phyloP scores from a whole-genome alignment of 495 filamentous ascomycete species.

The Collariella sp. region DNA sequence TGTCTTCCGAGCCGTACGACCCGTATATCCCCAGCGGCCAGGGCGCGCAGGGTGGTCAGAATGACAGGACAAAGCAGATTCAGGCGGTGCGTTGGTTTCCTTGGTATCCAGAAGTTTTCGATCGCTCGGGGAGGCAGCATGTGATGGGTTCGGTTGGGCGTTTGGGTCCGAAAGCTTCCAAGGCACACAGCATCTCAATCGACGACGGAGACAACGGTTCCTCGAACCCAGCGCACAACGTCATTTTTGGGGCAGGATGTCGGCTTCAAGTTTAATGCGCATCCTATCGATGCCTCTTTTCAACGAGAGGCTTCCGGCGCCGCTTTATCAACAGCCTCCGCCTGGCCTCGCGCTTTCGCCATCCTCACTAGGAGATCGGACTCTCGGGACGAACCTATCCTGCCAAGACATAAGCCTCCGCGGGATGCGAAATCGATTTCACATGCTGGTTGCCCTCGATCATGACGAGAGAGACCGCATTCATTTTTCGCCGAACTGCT shows the following conservation, averaged over 20 bases:
- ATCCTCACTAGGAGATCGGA: too few relatives aligned
- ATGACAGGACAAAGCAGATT: constrained; percentile 51
- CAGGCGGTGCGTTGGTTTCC: constrained; percentile 59
- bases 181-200: too few relatives aligned
- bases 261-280: too few relatives aligned
- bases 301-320: too few relatives aligned
- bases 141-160: neutral
- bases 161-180: neutral
- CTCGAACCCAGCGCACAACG: too few relatives aligned
- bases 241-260: too few relatives aligned
- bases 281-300: too few relatives aligned
- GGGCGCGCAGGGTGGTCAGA: constrained; percentile 35
- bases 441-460: neutral
- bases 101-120: constrained; percentile 4
- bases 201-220: too few relatives aligned
- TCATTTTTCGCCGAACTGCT: neutral
- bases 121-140: constrained; percentile 4
- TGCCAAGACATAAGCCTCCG: too few relatives aligned
- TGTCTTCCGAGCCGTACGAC: constrained; percentile 73
- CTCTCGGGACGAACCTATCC: too few relatives aligned
- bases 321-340: too few relatives aligned
- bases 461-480: neutral
- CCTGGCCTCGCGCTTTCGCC: too few relatives aligned
- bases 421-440: neutral
- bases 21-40: constrained; percentile 77